A percentile compares a stretch with the other conserved stretches of the same genome.
Conservation (phyloP, 2,329 filamentous ascomycete species). For the Aspergillus felis region DNA sequence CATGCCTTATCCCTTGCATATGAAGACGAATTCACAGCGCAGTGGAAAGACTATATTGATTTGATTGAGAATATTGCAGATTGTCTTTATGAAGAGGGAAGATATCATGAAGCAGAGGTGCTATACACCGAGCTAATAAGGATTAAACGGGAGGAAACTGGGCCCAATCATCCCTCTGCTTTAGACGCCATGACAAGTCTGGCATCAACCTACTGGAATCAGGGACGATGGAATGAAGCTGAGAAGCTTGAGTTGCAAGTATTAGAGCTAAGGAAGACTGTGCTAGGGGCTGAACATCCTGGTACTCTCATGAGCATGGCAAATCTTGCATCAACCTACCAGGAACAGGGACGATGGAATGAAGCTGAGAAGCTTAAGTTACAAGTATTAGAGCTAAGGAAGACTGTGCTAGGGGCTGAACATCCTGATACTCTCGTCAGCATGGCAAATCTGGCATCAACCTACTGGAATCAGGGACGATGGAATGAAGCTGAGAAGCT, state of each 20-base stretch:
- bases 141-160: constrained; percentile 12
- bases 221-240: background rate
- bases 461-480: constrained; percentile 3
- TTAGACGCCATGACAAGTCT: too few species aligned
- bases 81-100: background rate
- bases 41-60: background rate
- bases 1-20: background rate
- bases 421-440: too few species aligned
- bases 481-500: constrained; percentile 14
- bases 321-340: background rate
- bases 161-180: background rate
- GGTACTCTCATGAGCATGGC: too few species aligned
- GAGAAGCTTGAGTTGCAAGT: too few species aligned
- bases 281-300: too few species aligned
- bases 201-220: constrained; percentile 2
- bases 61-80: background rate
- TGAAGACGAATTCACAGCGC: constrained; percentile 7
- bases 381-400: too few species aligned
- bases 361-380: too few species aligned
- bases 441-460: background rate
- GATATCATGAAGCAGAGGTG: background rate
- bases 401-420: too few species aligned
- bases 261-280: too few species aligned
- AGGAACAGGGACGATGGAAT: background rate
- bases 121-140: constrained; percentile 4